Conservation (phyloP, 345 rosid genomes). For the Syzygium aromaticum region DNA sequence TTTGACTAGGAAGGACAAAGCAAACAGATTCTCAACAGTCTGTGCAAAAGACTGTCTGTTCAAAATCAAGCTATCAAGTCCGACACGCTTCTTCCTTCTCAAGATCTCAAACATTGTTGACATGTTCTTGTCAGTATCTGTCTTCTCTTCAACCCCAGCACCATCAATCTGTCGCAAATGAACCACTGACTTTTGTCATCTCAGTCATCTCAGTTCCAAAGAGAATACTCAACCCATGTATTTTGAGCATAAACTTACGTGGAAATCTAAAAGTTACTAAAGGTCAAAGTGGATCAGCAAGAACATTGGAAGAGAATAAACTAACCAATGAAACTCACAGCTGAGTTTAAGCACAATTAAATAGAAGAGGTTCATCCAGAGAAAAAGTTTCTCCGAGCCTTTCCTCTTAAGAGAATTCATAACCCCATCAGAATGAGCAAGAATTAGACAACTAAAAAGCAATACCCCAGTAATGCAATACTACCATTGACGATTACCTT, state of each 20-base stretch:
- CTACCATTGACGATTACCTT: neutral
- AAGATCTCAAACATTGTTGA: slow-evolving; percentile 61
- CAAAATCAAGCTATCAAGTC: slow-evolving; percentile 66
- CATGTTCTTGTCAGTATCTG: slow-evolving; percentile 86
- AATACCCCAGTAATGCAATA: neutral
- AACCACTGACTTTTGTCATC: neutral
- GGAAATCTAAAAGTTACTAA: neutral
- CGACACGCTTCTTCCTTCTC: slow-evolving; percentile 36
- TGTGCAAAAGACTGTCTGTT: slow-evolving; percentile 82
- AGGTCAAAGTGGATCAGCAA: neutral
- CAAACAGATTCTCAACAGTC: slow-evolving; percentile 85
- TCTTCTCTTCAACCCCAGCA: slow-evolving; percentile 47
- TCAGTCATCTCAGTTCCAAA: neutral
- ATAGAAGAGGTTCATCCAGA: neutral
- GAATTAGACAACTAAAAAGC: neutral
- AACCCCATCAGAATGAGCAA: neutral
- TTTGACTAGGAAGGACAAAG: slow-evolving; percentile 78
- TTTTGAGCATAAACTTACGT: neutral
- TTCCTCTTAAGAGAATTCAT: neutral
- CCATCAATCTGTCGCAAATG: slow-evolving; percentile 40
- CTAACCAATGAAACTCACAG: neutral
- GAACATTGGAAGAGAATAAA: neutral
- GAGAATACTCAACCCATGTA: too few species aligned
- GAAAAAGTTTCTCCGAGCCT: neutral
- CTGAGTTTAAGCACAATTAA: neutral